Conservation (phyloP, 2,329 filamentous ascomycete species). For the Mariannaea elegans region DNA sequence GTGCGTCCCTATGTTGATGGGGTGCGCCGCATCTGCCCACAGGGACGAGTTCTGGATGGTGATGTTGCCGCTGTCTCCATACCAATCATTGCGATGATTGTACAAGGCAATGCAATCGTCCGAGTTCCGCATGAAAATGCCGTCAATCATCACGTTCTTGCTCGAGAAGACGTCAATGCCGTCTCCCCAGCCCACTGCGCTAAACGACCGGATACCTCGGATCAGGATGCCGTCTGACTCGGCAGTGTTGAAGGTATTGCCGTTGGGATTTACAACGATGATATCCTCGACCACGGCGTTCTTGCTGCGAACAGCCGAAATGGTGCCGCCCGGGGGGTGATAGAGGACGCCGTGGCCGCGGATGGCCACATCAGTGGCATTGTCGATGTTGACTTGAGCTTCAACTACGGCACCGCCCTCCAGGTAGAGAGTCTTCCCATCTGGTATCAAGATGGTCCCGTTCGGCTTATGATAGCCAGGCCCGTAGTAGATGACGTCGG, state of each 20-base stretch:
- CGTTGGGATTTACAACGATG: neutral
- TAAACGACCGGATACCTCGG: neutral
- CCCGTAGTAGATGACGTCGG: neutral
- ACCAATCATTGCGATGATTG: neutral
- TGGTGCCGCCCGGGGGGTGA: neutral
- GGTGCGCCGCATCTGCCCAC: conserved; percentile 3
- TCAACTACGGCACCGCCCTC: neutral
- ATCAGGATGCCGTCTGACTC: neutral
- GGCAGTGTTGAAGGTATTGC: neutral
- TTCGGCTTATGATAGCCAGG: neutral
- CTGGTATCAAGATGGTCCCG: neutral
- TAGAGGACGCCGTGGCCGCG: neutral
- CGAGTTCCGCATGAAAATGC: conserved; percentile 7
- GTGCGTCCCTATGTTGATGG: conserved; percentile 4
- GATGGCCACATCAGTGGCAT: neutral
- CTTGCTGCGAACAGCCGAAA: too few relatives aligned
- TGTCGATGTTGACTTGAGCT: neutral
- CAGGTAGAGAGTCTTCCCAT: conserved; percentile 2
- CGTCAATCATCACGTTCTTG: conserved; percentile 1
- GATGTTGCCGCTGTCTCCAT: conserved; percentile 12
- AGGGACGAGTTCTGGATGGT: conserved; percentile 4
- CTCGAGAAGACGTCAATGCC: conserved; percentile 10
- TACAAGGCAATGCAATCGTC: conserved; percentile 11
- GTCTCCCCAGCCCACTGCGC: conserved; percentile 7
- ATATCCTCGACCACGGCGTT: too few relatives aligned